These are phyloP conservation scores for Calonectria pseudoreteaudii DNA, from an alignment of 2,329 filamentous ascomycete species.

Conservation along the genomic window DNA sequence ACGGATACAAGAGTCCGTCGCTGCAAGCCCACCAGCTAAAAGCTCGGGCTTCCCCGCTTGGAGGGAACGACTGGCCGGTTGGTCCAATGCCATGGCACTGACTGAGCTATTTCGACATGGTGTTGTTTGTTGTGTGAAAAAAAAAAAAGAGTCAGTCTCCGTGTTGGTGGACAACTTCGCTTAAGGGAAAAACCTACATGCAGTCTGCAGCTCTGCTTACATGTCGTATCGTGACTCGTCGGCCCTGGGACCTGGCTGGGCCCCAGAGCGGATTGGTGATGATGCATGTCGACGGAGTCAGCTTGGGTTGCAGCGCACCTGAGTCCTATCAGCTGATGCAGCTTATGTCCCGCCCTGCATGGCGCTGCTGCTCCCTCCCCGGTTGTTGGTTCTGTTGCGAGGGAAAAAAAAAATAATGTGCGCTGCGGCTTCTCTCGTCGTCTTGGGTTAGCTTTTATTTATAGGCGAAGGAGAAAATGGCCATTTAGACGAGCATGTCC, in stretches of 20 bases:
- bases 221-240: slow-evolving; percentile 5
- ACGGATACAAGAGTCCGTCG: neutral
- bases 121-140: too few species aligned
- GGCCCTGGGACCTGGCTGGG: neutral
- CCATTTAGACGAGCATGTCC: neutral
- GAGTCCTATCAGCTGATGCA: neutral
- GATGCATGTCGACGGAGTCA: neutral
- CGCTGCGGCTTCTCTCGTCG: neutral
- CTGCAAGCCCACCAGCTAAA: too few species aligned
- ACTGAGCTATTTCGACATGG: neutral
- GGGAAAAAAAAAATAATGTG: too few species aligned
- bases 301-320: neutral
- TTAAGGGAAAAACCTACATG: neutral
- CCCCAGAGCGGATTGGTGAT: neutral
- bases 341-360: neutral
- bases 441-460: neutral
- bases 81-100: neutral
- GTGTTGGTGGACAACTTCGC: neutral
- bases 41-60: too few species aligned
- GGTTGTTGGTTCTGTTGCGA: neutral
- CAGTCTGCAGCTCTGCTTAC: neutral
- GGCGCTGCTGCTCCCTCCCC: neutral
- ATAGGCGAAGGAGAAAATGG: neutral
- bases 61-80: too few species aligned
- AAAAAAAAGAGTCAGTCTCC: too few species aligned